A percentile compares a stretch with the other conserved stretches of the same genome.
phyloP scores from a whole-genome alignment of 208 protist genomes.

The Trypanosoma rangeli region DNA sequence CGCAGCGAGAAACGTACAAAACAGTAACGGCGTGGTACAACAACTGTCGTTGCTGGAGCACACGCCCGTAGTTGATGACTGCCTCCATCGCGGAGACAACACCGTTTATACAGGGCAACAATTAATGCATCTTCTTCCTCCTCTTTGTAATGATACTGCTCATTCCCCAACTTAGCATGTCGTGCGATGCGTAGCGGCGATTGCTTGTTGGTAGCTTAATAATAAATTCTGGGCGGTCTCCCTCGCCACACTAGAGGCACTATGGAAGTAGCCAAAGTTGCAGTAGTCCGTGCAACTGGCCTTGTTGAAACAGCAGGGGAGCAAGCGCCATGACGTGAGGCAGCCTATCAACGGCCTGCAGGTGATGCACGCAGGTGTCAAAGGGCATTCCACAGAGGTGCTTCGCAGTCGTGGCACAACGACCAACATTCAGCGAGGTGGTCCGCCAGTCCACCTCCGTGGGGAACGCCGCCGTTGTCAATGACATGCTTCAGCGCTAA shows the following conservation, averaged over 20 bases:
- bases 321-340: slow-evolving; percentile 68
- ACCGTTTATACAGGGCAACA: slow-evolving; percentile 48
- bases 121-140: slow-evolving; percentile 37
- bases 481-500: slow-evolving; percentile 71
- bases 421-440: slow-evolving; percentile 27
- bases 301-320: slow-evolving; percentile 82
- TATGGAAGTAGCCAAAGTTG: slow-evolving; percentile 42
- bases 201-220: slow-evolving; percentile 26
- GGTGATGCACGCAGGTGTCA: slow-evolving; percentile 62
- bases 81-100: slow-evolving; percentile 52
- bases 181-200: background rate
- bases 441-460: slow-evolving; percentile 49
- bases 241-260: slow-evolving; percentile 33
- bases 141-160: background rate
- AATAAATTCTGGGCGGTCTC: slow-evolving; percentile 35
- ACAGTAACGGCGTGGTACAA: slow-evolving; percentile 52
- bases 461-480: slow-evolving; percentile 55
- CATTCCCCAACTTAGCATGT: background rate
- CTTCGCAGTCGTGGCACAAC: slow-evolving; percentile 67
- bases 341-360: slow-evolving; percentile 46
- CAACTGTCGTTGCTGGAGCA: slow-evolving; percentile 49
- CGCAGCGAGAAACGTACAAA: slow-evolving; percentile 65
- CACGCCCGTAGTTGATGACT: slow-evolving; percentile 64
- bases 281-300: slow-evolving; percentile 58
- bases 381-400: slow-evolving; percentile 82